Evolutionary conservation across 805 yeast species (phyloP).

Genomic region (Saturnispora ahearnii): DNA sequence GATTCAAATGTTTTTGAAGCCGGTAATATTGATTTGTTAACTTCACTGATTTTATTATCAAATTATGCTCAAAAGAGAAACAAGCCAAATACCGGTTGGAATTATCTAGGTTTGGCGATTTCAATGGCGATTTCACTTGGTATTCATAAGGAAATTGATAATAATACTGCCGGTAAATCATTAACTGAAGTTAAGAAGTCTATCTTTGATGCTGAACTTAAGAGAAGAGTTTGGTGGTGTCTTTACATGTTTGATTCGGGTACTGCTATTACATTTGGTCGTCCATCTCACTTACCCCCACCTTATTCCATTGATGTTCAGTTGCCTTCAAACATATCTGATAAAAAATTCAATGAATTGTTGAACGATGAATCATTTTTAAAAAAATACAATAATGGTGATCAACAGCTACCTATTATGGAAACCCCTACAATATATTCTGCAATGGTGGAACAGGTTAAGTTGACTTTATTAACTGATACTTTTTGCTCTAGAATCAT

Average conservation of each 20-base stretch:
- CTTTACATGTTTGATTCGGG: conserved; percentile 55
- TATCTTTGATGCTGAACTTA: conserved; percentile 41
- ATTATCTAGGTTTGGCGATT: conserved; percentile 52
- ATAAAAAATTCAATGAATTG: conserved; percentile 28
- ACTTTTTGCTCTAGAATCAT: conserved; percentile 40
- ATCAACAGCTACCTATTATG: conserved; percentile 17
- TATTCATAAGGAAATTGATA: conserved; percentile 41
- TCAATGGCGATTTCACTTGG: conserved; percentile 64
- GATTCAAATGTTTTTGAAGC: conserved; percentile 43
- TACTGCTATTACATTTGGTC: conserved; percentile 53
- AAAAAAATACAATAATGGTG: conserved; percentile 7
- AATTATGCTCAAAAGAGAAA: conserved; percentile 57
- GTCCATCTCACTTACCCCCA: conserved; percentile 49
- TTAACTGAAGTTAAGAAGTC: conserved; percentile 23
- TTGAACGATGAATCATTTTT: conserved; percentile 18
- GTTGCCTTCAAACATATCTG: conserved; percentile 43
- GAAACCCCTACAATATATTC: conserved; percentile 48
- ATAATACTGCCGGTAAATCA: conserved; percentile 7
- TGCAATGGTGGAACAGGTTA: conserved; percentile 47
- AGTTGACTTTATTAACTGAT: conserved; percentile 39
- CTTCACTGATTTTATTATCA: conserved; percentile 44
- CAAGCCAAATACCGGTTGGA: conserved; percentile 63
- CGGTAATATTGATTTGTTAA: conserved; percentile 48
- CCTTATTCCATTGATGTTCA: conserved; percentile 39
- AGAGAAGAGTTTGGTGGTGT: conserved; percentile 64